A percentile compares a stretch with the other conserved stretches of the same genome.
Conservation (phyloP, 345 rosid species). For the Populus nigra region DNA sequence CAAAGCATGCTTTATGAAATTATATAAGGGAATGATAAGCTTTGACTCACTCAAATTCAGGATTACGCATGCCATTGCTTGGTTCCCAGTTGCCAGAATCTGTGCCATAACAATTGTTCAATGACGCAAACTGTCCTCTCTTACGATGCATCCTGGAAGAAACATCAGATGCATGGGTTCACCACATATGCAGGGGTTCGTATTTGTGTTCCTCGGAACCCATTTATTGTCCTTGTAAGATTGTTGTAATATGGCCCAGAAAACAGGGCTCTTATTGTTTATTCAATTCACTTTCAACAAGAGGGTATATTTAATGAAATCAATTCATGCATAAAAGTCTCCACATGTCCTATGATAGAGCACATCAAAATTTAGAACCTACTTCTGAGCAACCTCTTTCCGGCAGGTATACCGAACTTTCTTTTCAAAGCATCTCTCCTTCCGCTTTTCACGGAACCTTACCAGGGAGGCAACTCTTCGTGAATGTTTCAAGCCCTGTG, state of each 20-base stretch:
- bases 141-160: slow-evolving; percentile 48
- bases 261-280: not conserved
- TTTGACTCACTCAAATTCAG: slow-evolving; percentile 32
- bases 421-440: slow-evolving; percentile 48
- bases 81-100: slow-evolving; percentile 34
- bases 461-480: slow-evolving; percentile 44
- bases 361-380: not conserved
- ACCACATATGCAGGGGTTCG: not conserved
- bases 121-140: slow-evolving; percentile 47
- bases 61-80: slow-evolving; percentile 27
- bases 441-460: slow-evolving; percentile 46
- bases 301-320: slow-evolving; percentile 9
- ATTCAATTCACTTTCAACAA: slow-evolving; percentile 28
- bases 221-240: not conserved
- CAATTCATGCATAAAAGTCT: not conserved
- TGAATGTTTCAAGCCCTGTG: slow-evolving; percentile 42
- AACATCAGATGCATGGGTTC: not conserved
- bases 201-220: not conserved
- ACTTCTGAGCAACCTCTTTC: slow-evolving; percentile 51
- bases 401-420: slow-evolving; percentile 42
- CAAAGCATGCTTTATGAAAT: not conserved
- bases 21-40: not conserved
- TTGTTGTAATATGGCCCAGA: not conserved
- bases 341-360: slow-evolving; percentile 5
- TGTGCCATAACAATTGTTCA: slow-evolving; percentile 22